These are phyloP conservation scores for Akanthomyces muscarius DNA, from an alignment of 2,329 filamentous ascomycete genomes.

Conservation along the genomic window DNA sequence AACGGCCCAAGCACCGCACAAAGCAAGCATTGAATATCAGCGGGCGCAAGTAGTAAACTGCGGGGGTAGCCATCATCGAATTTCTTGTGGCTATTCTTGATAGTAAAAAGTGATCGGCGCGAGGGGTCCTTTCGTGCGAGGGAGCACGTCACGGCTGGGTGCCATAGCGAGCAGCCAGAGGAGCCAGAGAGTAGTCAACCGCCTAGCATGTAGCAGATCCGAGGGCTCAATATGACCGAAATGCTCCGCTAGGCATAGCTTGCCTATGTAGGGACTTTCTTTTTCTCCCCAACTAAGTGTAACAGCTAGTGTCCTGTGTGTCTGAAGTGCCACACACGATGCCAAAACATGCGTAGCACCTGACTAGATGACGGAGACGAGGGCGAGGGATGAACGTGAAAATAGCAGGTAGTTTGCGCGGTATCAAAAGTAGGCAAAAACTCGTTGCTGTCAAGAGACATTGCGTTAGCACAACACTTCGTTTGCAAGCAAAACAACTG, in stretches of 20 bases:
- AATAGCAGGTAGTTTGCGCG: neutral
- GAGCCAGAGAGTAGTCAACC: constrained; percentile 20
- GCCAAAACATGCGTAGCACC: neutral
- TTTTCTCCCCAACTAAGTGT: constrained; percentile 7
- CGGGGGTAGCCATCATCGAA: neutral
- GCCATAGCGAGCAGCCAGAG: neutral
- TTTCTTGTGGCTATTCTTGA: constrained; percentile 5
- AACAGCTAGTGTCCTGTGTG: constrained; percentile 11
- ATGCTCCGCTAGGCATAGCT: neutral
- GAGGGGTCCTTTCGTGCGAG: constrained; percentile 5
- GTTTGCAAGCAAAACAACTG: constrained; percentile 8
- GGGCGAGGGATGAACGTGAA: neutral
- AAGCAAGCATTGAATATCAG: neutral
- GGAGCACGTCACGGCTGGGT: neutral
- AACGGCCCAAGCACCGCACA: constrained; percentile 1
- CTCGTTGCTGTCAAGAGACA: neutral
- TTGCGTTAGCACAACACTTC: neutral
- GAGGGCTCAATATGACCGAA: neutral
- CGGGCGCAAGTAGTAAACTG: neutral
- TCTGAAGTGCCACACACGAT: constrained; percentile 8
- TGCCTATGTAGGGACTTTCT: constrained; percentile 6
- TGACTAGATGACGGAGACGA: constrained; percentile 1
- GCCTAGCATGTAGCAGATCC: constrained; percentile 20
- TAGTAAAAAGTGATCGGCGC: constrained; percentile 9
- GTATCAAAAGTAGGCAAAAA: neutral